phyloP scores from a whole-genome alignment of 352 stramenopile species.

The Aphanomyces stellatus region DNA sequence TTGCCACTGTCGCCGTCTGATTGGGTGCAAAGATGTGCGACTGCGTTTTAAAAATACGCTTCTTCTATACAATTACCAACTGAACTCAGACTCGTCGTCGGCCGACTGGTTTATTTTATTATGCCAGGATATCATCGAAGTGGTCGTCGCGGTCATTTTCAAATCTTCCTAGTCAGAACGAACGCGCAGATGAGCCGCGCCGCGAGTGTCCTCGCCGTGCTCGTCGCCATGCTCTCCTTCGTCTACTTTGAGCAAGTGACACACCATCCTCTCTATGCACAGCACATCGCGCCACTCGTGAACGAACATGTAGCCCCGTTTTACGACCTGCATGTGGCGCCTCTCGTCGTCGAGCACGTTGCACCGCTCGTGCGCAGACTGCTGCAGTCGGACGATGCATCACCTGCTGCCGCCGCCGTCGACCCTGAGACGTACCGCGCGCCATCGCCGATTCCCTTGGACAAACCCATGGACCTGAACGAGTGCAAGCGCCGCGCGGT shows the following conservation, averaged over 20 bases:
- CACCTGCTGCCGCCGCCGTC: background rate
- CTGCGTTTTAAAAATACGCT: no score
- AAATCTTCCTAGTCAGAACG: no score
- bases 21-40: no score
- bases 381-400: background rate
- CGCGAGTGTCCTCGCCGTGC: background rate
- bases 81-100: no score
- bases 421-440: no score
- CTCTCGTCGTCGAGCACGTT: background rate
- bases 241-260: background rate
- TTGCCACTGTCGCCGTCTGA: no score
- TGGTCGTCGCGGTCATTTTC: no score
- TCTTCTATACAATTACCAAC: no score
- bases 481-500: background rate
- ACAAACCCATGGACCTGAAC: background rate
- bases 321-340: background rate
- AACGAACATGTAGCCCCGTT: background rate
- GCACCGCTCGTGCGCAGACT: no score
- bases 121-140: no score
- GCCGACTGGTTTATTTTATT: no score
- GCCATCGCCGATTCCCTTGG: no score
- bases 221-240: background rate
- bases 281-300: background rate
- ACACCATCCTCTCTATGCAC: background rate
- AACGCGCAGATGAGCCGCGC: background rate